phyloP scores from a whole-genome alignment of 208 protist species.

The Angomonas ambiguus region DNA sequence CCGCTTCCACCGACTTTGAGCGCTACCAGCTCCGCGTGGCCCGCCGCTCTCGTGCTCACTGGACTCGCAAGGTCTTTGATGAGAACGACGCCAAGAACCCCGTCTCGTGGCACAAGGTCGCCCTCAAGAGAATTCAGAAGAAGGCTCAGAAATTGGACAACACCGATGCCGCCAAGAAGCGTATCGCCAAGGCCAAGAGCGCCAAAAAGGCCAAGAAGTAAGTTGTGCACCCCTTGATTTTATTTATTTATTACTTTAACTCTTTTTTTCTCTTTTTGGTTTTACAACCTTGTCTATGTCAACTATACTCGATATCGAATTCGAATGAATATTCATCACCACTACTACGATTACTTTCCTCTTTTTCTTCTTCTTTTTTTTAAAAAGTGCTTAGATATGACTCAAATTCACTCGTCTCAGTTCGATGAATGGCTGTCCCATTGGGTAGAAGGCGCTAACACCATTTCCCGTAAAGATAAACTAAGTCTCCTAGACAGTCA shows the following conservation, averaged over 20 bases:
- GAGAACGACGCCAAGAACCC: slow-evolving; percentile 85
- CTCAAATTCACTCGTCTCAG: background rate
- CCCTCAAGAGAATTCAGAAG: slow-evolving; percentile 84
- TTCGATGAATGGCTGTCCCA: slow-evolving; percentile 36
- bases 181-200: slow-evolving; percentile 84
- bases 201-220: slow-evolving; percentile 26
- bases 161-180: slow-evolving; percentile 72
- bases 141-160: slow-evolving; percentile 78
- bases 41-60: slow-evolving; percentile 86
- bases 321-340: background rate
- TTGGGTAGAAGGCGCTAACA: slow-evolving; percentile 22
- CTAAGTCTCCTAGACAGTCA: slow-evolving; percentile 19
- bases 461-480: slow-evolving; percentile 20
- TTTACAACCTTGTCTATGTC: background rate
- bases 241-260: slow-evolving; percentile 6
- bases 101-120: slow-evolving; percentile 88
- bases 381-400: background rate
- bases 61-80: slow-evolving; percentile 89
- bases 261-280: background rate
- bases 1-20: slow-evolving; percentile 86
- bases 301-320: too few species aligned
- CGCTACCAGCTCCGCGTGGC: slow-evolving; percentile 90
- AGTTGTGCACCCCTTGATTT: slow-evolving; percentile 12
- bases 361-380: background rate
- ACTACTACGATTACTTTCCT: background rate